A percentile compares a stretch with the other conserved stretches of the same genome.
phyloP scores from a whole-genome alignment of 2,329 filamentous ascomycete species.

The Trichoderma hamatum region DNA sequence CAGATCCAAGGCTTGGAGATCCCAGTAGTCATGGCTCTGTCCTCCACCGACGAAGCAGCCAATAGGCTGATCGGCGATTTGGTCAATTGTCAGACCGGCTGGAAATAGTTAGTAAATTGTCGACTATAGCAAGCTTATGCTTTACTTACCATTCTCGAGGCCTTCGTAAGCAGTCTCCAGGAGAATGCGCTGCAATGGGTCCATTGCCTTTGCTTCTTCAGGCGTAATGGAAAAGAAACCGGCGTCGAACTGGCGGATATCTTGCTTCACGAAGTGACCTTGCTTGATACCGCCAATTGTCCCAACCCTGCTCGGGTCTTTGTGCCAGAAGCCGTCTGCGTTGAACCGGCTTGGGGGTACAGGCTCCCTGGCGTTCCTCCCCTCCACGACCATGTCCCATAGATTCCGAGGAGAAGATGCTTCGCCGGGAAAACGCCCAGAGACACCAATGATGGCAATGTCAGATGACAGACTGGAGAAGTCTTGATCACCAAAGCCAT shows the following conservation, averaged over 20 bases:
- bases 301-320: neutral
- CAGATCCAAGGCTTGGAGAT: slow-evolving; percentile 34
- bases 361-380: neutral
- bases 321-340: slow-evolving; percentile 1
- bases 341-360: neutral
- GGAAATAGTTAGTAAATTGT: neutral
- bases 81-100: neutral
- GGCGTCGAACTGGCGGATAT: slow-evolving; percentile 33
- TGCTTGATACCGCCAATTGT: slow-evolving; percentile 29
- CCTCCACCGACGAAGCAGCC: slow-evolving; percentile 40
- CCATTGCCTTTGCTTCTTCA: slow-evolving; percentile 34
- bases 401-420: neutral
- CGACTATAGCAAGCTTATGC: neutral
- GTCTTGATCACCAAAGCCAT: neutral
- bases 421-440: neutral
- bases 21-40: slow-evolving; percentile 40
- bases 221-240: slow-evolving; percentile 33
- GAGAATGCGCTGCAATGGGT: slow-evolving; percentile 37
- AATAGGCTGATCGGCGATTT: slow-evolving; percentile 30
- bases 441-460: slow-evolving; percentile 6
- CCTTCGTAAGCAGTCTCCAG: slow-evolving; percentile 36
- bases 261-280: slow-evolving; percentile 35
- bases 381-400: slow-evolving; percentile 6
- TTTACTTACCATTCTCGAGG: slow-evolving; percentile 31
- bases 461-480: neutral